Conservation (phyloP, 2,329 filamentous ascomycete genomes). For the Fusarium sp. region DNA sequence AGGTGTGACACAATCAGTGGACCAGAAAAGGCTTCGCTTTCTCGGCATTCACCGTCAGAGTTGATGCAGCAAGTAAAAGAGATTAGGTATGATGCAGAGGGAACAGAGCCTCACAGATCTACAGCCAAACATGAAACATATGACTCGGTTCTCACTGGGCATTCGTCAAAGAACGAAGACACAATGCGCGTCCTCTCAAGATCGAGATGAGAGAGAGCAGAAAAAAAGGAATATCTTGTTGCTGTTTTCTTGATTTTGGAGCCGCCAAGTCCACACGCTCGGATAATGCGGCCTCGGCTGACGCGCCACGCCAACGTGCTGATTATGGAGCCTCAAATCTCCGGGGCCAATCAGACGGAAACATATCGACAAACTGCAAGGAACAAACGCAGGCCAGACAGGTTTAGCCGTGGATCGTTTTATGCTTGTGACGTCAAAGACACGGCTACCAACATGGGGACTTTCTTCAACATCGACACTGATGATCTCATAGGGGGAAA, state of each 20-base stretch:
- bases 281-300: constrained; percentile 35
- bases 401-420: constrained; percentile 18
- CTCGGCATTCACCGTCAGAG: neutral
- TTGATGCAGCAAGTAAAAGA: neutral
- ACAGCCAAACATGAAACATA: neutral
- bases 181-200: neutral
- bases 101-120: neutral
- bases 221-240: neutral
- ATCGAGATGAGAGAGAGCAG: constrained; percentile 1
- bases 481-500: constrained; percentile 28
- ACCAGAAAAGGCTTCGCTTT: neutral
- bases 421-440: constrained; percentile 36
- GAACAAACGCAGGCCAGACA: constrained; percentile 20
- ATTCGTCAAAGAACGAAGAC: neutral
- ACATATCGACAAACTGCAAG: constrained; percentile 11
- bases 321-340: constrained; percentile 32
- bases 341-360: constrained; percentile 21
- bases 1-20: constrained; percentile 13
- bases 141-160: neutral
- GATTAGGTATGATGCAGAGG: constrained; percentile 3
- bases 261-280: constrained; percentile 27
- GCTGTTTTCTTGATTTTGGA: constrained; percentile 19
- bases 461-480: neutral
- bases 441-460: neutral
- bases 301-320: constrained; percentile 4